Evolutionary conservation across 2,329 filamentous ascomycete genomes (phyloP), one percentile per base, ranked within the genome.

Genomic region (Sphaerulina musiva): DNA sequence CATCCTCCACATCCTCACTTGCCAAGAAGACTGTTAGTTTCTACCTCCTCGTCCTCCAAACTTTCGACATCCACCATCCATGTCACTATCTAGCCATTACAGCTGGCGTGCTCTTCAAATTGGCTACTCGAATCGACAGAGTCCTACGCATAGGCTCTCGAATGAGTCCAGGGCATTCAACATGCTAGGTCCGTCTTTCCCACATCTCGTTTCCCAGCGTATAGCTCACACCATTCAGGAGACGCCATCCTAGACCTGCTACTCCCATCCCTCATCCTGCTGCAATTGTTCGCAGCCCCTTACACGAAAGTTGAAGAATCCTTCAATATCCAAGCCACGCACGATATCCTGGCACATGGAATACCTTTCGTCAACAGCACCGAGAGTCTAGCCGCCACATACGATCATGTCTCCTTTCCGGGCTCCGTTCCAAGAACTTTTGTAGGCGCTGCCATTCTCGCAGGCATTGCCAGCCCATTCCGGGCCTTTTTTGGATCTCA

Each of bases 231-330:
- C 38, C 48, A 26, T 29, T n/a, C 44, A 63, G 62, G 68, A 79
- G 79, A 81, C 62, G 61, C 69, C 29, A 54, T 77, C 12, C 66
- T 85, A 40, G 69, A 74, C 50, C 67, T 83, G 59, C 72, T 84
- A 47, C 75, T 90, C 54, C 86, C 87, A 1, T 69, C 77, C 2
- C 68, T 70, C 2, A 58, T 71, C 6, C 50, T 70, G 11, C 32
- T 68, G 1, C 69, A 72, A 53, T 52, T 71, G 8, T 62, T 64
- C 20, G 51, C 52, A n/a, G 83, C 91, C 9, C 93, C 93, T 0
- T 92, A 95, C 74, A 96, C 91, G 54, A 98, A 98, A 72, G 93
- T 98, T 56, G 93, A 98, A 71, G 93, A 98, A 72, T 97, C 92
- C 0, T 97, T 98, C 80, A 95, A 95, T 70, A 83, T 97, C 55